These are phyloP conservation scores for Pyricularia sp. DNA, from an alignment of 2,329 filamentous ascomycete species.

Conservation along the genomic window DNA sequence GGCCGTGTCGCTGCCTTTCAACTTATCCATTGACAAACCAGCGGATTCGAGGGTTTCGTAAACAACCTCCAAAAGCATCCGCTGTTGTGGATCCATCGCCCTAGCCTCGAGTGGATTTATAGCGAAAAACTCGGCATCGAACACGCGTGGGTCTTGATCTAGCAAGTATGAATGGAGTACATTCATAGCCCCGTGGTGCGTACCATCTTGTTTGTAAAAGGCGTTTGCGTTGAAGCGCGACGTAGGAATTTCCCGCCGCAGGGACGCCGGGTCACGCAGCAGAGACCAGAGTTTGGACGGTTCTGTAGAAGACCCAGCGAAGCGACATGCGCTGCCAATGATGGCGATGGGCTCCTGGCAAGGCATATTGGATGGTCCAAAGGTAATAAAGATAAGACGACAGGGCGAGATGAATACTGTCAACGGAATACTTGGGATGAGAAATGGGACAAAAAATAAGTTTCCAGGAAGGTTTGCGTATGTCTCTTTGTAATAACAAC, in stretches of 20 bases:
- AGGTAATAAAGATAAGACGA: not conserved
- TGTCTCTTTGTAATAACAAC: too few species aligned
- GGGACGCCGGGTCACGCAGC: not conserved
- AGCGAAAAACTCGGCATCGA: slow-evolving; percentile 25
- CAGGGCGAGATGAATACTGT: not conserved
- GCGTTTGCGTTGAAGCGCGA: not conserved
- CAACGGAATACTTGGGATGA: not conserved
- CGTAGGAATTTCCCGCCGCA: not conserved
- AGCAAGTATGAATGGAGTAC: not conserved
- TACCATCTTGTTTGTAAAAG: not conserved
- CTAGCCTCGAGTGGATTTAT: not conserved
- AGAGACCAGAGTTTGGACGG: slow-evolving; percentile 11
- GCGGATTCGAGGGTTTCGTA: slow-evolving; percentile 21
- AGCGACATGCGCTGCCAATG: not conserved
- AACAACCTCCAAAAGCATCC: slow-evolving; percentile 19
- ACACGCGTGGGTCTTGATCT: slow-evolving; percentile 14
- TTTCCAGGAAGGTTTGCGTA: too few species aligned
- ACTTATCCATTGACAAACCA: slow-evolving; percentile 8
- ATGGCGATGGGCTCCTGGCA: not conserved
- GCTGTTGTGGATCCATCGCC: slow-evolving; percentile 20
- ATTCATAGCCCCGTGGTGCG: not conserved
- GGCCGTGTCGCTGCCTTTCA: slow-evolving; percentile 11
- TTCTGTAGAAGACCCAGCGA: not conserved
- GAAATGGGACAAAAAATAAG: too few species aligned
- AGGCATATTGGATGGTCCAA: not conserved